Conservation (phyloP, 495 filamentous ascomycete species). For the Diplogelasinospora grovesii region DNA sequence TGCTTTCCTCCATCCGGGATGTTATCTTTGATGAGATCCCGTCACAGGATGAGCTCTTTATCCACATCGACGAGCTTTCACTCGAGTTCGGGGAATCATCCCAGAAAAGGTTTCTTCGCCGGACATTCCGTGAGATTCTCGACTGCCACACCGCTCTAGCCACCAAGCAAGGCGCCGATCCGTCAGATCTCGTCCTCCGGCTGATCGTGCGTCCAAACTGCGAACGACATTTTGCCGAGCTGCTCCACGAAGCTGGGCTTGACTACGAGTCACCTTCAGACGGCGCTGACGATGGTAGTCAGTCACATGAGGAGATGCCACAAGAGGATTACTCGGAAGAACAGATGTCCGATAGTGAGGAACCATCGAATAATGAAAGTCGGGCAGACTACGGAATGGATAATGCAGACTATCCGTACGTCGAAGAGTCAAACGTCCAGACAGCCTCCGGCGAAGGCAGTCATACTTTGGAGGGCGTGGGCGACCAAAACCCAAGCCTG, state of each 20-base stretch:
- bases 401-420: too few species aligned
- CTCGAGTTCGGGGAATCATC: conserved; percentile 60
- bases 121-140: conserved; percentile 42
- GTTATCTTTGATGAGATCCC: conserved; percentile 61
- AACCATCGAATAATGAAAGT: too few species aligned
- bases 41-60: conserved; percentile 60
- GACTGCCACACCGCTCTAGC: conserved; percentile 13
- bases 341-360: conserved; percentile 1
- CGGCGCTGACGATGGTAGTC: conserved; percentile 4
- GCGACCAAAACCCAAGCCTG: not conserved
- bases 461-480: not conserved
- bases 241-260: conserved; percentile 16
- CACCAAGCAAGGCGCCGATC: conserved; percentile 7
- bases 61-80: conserved; percentile 61
- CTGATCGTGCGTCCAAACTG: conserved; percentile 18
- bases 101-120: conserved; percentile 17
- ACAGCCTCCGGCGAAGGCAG: conserved; percentile 37
- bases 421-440: conserved; percentile 12
- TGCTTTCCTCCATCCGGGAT: conserved; percentile 59
- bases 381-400: too few species aligned
- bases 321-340: conserved; percentile 10
- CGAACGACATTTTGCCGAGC: conserved; percentile 20
- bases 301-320: conserved; percentile 7
- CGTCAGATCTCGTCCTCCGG: conserved; percentile 11
- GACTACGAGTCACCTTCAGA: too few species aligned